A percentile compares a stretch with the other conserved stretches of the same genome.
Conservation (phyloP, 257 asterid genomes). For the Gentiana dahurica region DNA sequence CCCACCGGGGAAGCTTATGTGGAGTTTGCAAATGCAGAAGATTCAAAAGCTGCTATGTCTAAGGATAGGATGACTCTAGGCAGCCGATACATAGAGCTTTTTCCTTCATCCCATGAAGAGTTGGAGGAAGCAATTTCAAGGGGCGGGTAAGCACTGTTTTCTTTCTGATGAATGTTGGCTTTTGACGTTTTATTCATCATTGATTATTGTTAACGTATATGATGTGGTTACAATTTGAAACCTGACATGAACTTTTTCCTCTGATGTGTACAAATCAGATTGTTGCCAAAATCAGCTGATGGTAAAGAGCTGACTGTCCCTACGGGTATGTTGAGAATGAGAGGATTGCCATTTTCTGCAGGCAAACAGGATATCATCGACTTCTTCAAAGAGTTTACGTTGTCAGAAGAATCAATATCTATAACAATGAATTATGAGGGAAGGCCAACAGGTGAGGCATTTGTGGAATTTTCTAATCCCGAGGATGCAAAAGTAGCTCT, state of each 20-base stretch:
- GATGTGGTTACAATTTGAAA: background rate
- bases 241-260: constrained; percentile 5
- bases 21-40: constrained; percentile 79
- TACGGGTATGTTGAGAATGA: constrained; percentile 56
- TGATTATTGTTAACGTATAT: background rate
- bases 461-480: constrained; percentile 60
- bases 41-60: constrained; percentile 79
- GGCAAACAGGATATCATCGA: constrained; percentile 78
- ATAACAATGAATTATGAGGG: constrained; percentile 50
- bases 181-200: background rate
- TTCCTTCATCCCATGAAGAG: constrained; percentile 81
- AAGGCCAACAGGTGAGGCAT: constrained; percentile 86
- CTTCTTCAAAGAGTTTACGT: constrained; percentile 52
- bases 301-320: constrained; percentile 51
- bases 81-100: constrained; percentile 77
- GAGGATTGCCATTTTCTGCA: constrained; percentile 89
- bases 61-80: constrained; percentile 89
- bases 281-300: constrained; percentile 43
- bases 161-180: background rate
- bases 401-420: constrained; percentile 63
- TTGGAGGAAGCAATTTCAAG: constrained; percentile 79
- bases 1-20: constrained; percentile 95
- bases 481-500: constrained; percentile 78
- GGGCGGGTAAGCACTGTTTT: constrained; percentile 54
- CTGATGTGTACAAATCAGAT: constrained; percentile 20